Percentiles rank a stretch among this genome's conserved stretches.
phyloP scores from a whole-genome alignment of 1,284 basidiomycete species.

The Apiotrichum akiyoshidainum region DNA sequence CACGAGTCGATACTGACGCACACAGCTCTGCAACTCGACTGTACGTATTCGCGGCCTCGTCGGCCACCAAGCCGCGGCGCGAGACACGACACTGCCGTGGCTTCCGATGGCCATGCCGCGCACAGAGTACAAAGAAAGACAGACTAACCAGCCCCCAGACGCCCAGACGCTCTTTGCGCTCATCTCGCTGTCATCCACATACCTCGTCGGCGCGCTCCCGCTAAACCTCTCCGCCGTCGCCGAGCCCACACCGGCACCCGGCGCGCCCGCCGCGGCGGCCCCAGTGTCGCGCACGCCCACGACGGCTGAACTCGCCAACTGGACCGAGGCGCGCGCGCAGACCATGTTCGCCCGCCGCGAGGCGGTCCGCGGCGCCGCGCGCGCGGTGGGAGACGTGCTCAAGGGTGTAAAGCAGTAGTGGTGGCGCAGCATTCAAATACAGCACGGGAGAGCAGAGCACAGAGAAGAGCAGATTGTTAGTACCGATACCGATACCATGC shows the following conservation, averaged over 20 bases:
- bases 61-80: too few relatives aligned
- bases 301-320: constrained; percentile 13
- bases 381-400: constrained; percentile 19
- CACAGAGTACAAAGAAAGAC: too few relatives aligned
- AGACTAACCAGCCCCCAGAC: constrained; percentile 6
- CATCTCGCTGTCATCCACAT: constrained; percentile 13
- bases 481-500: too few relatives aligned
- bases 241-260: not conserved
- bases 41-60: constrained; percentile 4
- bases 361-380: constrained; percentile 13
- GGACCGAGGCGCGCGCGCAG: constrained; percentile 19
- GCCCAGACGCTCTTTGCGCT: constrained; percentile 23
- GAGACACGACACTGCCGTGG: too few relatives aligned
- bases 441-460: not conserved
- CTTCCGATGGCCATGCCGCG: too few relatives aligned
- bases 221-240: constrained; percentile 7
- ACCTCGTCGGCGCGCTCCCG: constrained; percentile 24
- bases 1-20: not conserved
- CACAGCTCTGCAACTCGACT: constrained; percentile 18
- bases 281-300: not conserved
- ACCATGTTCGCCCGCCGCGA: constrained; percentile 20
- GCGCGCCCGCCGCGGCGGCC: not conserved
- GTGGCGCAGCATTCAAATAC: not conserved
- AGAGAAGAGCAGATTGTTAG: too few relatives aligned
- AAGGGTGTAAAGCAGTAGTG: constrained; percentile 3